Base-by-base conservation (phyloP, 352 stramenopile species). In the Pythium monospermum region DNA sequence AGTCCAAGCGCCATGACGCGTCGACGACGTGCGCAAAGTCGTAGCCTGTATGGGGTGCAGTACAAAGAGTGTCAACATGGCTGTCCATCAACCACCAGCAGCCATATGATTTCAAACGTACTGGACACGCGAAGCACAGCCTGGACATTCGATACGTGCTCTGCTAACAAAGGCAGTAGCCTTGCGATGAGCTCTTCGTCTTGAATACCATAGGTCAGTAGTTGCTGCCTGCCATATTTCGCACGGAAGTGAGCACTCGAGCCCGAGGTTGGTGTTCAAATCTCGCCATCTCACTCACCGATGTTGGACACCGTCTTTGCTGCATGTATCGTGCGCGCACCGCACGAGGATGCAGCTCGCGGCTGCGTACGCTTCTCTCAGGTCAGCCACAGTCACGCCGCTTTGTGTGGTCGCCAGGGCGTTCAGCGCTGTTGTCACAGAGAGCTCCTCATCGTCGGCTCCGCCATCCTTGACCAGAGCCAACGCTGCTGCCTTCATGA, bases 11-110 rank as follows among this genome's bases (percentile, higher is more conserved):
- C 80, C 80, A 91, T 8, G 64, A 67, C 2, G 87, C 68, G 37
- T 87, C 73, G 27, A 91, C 77, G 15, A 91, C 66, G 5, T 87
- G 68, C n/a, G 76, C 69, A 27, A 87, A 82, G 61, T 88, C 76
- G 56, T 87, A 84, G 45, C 64, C 79, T 91, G 37, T 6, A 10
- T 22, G 23, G 11, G n/a, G n/a, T 16, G 15, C 6, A 48, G 13
- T 23, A 23, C 19, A 31, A 30, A 27, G 19, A 45, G 16, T 41
- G 6, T 6, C 7, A 13, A 31, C 6, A 36, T 37, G 22, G 7
- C 25, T 49, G 26, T 15, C 12, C 12, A 22, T 12, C 18, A n/a
- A 22, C 28, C 3, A 7, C 26, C n/a, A 12, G 26, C 23, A 36
- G 2, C 16, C 11, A 63, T 48, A n/a, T n/a, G n/a, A n/a, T n/a